These are phyloP conservation scores for Berberis thunbergii DNA, from an alignment of 164 flowering plant species.

Conservation along the genomic window DNA sequence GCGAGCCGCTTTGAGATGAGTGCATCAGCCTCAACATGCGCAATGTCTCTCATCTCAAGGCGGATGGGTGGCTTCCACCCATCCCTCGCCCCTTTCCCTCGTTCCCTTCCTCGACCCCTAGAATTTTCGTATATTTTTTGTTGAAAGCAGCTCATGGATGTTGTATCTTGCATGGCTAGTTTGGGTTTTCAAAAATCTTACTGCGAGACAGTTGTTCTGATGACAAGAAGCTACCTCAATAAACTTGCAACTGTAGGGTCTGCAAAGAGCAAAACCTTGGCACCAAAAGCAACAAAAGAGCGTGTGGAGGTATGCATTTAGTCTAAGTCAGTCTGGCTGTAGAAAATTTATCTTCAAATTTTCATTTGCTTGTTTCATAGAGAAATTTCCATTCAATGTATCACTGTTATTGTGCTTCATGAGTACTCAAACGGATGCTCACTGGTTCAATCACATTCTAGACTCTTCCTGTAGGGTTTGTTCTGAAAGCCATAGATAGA, in stretches of 20 bases:
- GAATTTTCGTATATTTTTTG: too few species aligned
- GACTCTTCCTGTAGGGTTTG: slow-evolving; percentile 98
- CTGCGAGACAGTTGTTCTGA: slow-evolving; percentile 90
- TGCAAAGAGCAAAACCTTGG: slow-evolving; percentile 75
- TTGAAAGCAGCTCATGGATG: slow-evolving; percentile 90
- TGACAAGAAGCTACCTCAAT: slow-evolving; percentile 85
- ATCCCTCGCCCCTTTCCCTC: too few species aligned
- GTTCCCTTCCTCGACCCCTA: too few species aligned
- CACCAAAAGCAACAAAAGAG: slow-evolving; percentile 86
- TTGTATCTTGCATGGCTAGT: slow-evolving; percentile 92
- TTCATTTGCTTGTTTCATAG: neutral
- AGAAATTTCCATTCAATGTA: too few species aligned
- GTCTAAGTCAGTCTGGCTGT: slow-evolving; percentile 1
- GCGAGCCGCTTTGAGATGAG: too few species aligned
- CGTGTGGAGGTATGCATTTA: slow-evolving; percentile 67
- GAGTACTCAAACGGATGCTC: slow-evolving; percentile 27
- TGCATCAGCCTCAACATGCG: too few species aligned
- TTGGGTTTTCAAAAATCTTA: slow-evolving; percentile 96
- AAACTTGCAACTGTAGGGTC: slow-evolving; percentile 73
- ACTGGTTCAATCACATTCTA: slow-evolving; percentile 62
- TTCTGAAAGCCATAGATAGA: slow-evolving; percentile 42
- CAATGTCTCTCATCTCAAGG: too few species aligned
- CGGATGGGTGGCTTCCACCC: too few species aligned
- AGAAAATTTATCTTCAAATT: slow-evolving; percentile 1
- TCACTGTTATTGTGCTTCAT: slow-evolving; percentile 8